These are phyloP conservation scores for Lactarius pseudohatsudake DNA, from an alignment of 768 basidiomycete genomes.

Conservation along the genomic window DNA sequence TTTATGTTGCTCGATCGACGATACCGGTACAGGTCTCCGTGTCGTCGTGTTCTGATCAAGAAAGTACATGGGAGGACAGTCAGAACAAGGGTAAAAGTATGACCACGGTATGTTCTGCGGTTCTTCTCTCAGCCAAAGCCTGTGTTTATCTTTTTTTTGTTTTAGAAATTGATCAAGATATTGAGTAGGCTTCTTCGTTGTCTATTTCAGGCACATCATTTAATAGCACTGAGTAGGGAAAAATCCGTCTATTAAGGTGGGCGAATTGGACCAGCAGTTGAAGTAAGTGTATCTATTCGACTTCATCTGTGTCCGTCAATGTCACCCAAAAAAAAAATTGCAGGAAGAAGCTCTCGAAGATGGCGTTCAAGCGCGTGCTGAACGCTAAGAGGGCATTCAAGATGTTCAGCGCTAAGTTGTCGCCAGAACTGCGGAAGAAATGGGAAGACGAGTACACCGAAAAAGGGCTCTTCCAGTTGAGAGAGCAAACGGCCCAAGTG, in stretches of 20 bases:
- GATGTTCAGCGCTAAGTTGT: not conserved
- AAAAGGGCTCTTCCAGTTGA: not conserved
- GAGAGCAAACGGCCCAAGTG: conserved; percentile 9
- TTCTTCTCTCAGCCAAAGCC: not conserved
- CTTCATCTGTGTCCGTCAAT: not conserved
- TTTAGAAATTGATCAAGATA: conserved; percentile 13
- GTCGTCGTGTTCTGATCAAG: conserved; percentile 16
- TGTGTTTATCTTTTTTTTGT: not conserved
- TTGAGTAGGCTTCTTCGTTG: conserved; percentile 7
- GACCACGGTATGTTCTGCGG: conserved; percentile 20
- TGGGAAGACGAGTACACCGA: not conserved
- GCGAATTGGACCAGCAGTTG: conserved; percentile 5
- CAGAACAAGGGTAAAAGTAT: conserved; percentile 18
- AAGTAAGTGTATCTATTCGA: conserved; percentile 12
- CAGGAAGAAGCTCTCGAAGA: conserved; percentile 4
- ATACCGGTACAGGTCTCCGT: conserved; percentile 17
- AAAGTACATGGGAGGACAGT: conserved; percentile 20
- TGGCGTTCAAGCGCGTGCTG: conserved; percentile 17
- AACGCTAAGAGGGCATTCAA: not conserved
- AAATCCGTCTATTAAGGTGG: conserved; percentile 12
- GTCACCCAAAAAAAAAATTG: too few relatives aligned
- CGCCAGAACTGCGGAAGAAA: not conserved
- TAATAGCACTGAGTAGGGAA: conserved; percentile 1
- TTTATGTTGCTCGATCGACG: not conserved
- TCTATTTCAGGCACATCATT: not conserved